These are phyloP conservation scores for Chloromonas sp. DNA, from an alignment of 163 green algal species.

Conservation along the genomic window DNA sequence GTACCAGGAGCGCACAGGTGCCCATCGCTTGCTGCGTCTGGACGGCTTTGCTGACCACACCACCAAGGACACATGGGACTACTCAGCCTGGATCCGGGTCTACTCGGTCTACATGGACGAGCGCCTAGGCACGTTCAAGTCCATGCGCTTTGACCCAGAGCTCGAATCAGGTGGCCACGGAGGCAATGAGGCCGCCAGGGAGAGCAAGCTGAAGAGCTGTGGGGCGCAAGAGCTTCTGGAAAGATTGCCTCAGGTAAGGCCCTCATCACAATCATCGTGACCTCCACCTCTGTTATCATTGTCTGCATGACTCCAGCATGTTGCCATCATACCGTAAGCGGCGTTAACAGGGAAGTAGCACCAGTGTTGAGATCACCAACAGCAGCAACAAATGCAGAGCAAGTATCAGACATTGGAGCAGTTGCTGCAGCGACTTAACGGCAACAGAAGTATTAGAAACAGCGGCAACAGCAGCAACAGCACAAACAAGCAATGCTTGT, in stretches of 20 bases:
- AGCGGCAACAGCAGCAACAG: too few species aligned
- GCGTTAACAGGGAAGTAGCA: too few species aligned
- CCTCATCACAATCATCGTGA: too few species aligned
- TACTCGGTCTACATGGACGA: slow-evolving; percentile 93
- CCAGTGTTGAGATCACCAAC: too few species aligned
- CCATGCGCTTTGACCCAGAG: slow-evolving; percentile 57
- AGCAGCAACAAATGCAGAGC: too few species aligned
- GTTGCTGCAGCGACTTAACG: too few species aligned
- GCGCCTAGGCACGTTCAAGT: slow-evolving; percentile 56
- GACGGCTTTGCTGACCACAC: slow-evolving; percentile 84
- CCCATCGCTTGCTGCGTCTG: slow-evolving; percentile 51
- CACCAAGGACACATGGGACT: slow-evolving; percentile 75
- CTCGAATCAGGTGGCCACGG: slow-evolving; percentile 6
- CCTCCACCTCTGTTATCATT: too few species aligned
- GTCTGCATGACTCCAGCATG: too few species aligned
- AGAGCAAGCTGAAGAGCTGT: slow-evolving; percentile 45
- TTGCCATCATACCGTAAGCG: too few species aligned
- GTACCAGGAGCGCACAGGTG: slow-evolving; percentile 40
- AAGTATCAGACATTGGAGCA: too few species aligned
- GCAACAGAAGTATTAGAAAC: too few species aligned
- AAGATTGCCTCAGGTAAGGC: slow-evolving; percentile 56
- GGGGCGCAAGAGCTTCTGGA: slow-evolving; percentile 65
- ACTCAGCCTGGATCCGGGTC: slow-evolving; percentile 79
- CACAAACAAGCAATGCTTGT: too few species aligned
- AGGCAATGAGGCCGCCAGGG: not conserved